Percentiles rank a stretch among this genome's conserved stretches.
These are phyloP conservation scores for Phyllosticta citriasiana DNA, from an alignment of 2,329 filamentous ascomycete genomes.

Conservation along the genomic window DNA sequence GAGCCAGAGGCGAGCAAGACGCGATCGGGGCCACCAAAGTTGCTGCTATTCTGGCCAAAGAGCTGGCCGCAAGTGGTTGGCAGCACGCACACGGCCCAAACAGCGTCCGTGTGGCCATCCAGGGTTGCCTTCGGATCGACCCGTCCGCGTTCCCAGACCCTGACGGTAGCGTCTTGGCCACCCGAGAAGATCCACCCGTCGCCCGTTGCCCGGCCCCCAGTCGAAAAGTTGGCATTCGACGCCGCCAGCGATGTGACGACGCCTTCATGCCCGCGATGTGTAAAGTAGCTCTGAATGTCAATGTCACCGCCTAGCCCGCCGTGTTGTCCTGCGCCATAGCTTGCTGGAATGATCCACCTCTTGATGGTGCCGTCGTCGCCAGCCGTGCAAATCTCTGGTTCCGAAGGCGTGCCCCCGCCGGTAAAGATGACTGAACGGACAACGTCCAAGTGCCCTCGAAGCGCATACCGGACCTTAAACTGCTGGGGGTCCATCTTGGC, in stretches of 20 bases:
- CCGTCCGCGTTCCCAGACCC: conserved; percentile 89
- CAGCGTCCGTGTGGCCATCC: conserved; percentile 88
- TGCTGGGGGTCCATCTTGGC: conserved; percentile 58
- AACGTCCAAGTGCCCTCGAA: conserved; percentile 86
- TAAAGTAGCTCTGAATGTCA: conserved; percentile 89
- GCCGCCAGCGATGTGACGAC: conserved; percentile 79
- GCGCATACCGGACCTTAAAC: conserved; percentile 87
- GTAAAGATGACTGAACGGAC: conserved; percentile 94
- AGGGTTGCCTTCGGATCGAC: conserved; percentile 93
- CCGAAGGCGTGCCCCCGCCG: conserved; percentile 85
- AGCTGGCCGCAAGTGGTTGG: conserved; percentile 72
- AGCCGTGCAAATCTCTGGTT: conserved; percentile 93
- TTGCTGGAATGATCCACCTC: conserved; percentile 84
- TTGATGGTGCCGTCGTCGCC: conserved; percentile 95
- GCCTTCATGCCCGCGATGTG: conserved; percentile 86
- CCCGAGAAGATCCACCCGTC: conserved; percentile 99
- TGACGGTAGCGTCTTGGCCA: conserved; percentile 83
- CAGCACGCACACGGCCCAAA: conserved; percentile 90
- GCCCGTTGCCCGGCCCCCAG: conserved; percentile 74
- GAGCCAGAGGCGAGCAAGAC: conserved; percentile 85
- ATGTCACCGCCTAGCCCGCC: conserved; percentile 58
- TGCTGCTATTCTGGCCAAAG: conserved; percentile 61
- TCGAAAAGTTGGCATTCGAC: conserved; percentile 83
- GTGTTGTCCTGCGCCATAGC: conserved; percentile 53
- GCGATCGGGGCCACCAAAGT: conserved; percentile 72